These are phyloP conservation scores for Neurospora sp. DNA, from an alignment of 495 filamentous ascomycete species.

Conservation along the genomic window DNA sequence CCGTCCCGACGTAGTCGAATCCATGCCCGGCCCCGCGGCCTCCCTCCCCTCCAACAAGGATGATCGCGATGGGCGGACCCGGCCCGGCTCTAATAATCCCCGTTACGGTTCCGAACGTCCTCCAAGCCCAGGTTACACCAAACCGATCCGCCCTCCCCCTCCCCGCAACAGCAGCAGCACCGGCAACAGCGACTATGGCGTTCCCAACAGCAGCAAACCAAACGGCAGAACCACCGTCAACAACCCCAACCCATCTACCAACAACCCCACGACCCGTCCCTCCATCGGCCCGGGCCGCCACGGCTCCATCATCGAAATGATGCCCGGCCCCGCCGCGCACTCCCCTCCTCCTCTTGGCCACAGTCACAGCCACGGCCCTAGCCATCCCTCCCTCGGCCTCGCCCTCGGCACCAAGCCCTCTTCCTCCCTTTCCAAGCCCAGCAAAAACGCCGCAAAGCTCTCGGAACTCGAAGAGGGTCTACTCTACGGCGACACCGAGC, in stretches of 20 bases:
- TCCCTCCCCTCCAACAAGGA: background rate
- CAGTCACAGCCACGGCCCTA: background rate
- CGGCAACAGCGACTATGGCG: background rate
- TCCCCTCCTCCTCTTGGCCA: background rate
- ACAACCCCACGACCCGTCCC: slow-evolving; percentile 9
- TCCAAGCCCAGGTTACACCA: background rate
- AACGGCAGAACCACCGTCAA: background rate
- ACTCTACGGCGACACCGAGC: background rate
- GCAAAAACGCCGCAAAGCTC: background rate
- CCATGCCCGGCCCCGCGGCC: slow-evolving; percentile 1
- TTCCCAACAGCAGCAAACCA: background rate
- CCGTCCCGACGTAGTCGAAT: background rate
- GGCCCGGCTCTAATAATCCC: background rate
- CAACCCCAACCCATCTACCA: background rate
- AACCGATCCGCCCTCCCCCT: background rate
- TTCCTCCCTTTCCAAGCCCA: slow-evolving; percentile 1
- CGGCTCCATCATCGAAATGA: slow-evolving; percentile 2
- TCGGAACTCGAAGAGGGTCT: background rate
- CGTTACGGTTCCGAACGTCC: background rate
- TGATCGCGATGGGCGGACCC: background rate
- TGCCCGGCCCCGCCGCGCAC: slow-evolving; percentile 5
- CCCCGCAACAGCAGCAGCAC: background rate
- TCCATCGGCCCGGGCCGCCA: slow-evolving; percentile 2
- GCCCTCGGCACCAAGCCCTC: background rate
- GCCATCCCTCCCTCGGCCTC: background rate